Percentiles rank a stretch among this genome's conserved stretches.
These are phyloP conservation scores for Scedosporium dehoogii DNA, from an alignment of 2,329 filamentous ascomycete genomes.

Conservation along the genomic window DNA sequence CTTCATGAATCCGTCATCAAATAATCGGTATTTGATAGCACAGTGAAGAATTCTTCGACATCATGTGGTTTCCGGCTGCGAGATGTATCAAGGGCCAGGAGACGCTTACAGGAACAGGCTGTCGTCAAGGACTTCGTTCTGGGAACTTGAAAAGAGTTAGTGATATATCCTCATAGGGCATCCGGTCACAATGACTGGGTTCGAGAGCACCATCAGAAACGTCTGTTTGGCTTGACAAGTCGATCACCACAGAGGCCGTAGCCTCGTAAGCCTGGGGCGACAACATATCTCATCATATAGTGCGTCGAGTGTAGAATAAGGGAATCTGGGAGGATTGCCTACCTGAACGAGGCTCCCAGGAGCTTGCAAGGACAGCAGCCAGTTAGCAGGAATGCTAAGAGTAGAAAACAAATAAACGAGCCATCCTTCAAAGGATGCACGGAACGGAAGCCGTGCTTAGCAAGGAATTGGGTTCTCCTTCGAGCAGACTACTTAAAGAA, in stretches of 20 bases:
- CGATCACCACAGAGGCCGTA: conserved; percentile 38
- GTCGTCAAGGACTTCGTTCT: neutral
- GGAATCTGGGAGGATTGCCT: neutral
- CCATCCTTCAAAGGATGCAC: too few relatives aligned
- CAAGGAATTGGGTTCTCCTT: neutral
- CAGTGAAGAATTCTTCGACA: conserved; percentile 14
- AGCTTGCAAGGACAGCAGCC: neutral
- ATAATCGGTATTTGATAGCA: conserved; percentile 37
- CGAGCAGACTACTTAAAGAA: neutral
- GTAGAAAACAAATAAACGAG: too few relatives aligned
- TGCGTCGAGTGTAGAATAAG: neutral
- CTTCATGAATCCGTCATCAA: conserved; percentile 24
- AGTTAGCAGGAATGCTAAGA: neutral
- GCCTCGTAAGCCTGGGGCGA: conserved; percentile 40
- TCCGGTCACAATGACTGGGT: conserved; percentile 8
- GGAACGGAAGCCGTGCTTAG: too few relatives aligned
- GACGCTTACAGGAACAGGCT: neutral
- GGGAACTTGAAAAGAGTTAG: neutral
- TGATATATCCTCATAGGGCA: neutral
- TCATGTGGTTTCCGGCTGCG: neutral
- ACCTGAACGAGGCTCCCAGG: neutral
- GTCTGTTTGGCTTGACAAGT: conserved; percentile 50
- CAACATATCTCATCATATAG: conserved; percentile 36
- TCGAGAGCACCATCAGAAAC: conserved; percentile 26
- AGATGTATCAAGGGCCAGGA: neutral